Evolutionary conservation across 495 filamentous ascomycete genomes (phyloP).

Genomic region (Chaetomidium leptoderma): DNA sequence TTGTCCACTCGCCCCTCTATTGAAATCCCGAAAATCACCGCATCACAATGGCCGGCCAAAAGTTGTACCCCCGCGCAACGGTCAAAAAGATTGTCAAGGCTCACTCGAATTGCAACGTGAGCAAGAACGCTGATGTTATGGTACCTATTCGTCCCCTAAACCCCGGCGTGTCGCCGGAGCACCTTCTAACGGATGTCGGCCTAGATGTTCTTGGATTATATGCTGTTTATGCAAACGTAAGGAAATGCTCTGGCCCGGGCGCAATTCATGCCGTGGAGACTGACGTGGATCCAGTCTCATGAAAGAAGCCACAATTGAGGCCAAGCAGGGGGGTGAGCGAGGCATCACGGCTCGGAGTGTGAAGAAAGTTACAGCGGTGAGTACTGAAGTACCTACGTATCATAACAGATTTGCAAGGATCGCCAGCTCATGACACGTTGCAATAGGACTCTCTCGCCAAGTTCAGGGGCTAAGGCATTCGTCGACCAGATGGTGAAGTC

Average conservation of each 20-base stretch:
- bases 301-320: conserved; percentile 74
- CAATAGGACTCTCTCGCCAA: conserved; percentile 65
- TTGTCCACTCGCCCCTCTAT: neutral
- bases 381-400: too few species aligned
- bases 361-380: conserved; percentile 70
- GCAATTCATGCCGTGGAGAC: neutral
- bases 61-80: conserved; percentile 78
- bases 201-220: conserved; percentile 88
- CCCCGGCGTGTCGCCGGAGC: conserved; percentile 12
- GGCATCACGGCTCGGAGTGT: conserved; percentile 68
- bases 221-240: conserved; percentile 85
- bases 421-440: conserved; percentile 15
- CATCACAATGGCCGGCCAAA: conserved; percentile 54
- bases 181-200: conserved; percentile 14
- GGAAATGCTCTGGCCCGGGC: conserved; percentile 15
- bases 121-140: conserved; percentile 83
- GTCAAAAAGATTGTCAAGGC: conserved; percentile 88
- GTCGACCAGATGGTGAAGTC: neutral
- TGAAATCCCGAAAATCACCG: neutral
- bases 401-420: neutral
- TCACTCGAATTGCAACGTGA: conserved; percentile 71
- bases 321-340: conserved; percentile 68
- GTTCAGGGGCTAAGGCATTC: conserved; percentile 61
- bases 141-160: conserved; percentile 42
- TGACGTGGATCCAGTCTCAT: conserved; percentile 56